Conservation (phyloP, 192 early-diverging fungal genomes). For the Coemansia aciculifera region DNA sequence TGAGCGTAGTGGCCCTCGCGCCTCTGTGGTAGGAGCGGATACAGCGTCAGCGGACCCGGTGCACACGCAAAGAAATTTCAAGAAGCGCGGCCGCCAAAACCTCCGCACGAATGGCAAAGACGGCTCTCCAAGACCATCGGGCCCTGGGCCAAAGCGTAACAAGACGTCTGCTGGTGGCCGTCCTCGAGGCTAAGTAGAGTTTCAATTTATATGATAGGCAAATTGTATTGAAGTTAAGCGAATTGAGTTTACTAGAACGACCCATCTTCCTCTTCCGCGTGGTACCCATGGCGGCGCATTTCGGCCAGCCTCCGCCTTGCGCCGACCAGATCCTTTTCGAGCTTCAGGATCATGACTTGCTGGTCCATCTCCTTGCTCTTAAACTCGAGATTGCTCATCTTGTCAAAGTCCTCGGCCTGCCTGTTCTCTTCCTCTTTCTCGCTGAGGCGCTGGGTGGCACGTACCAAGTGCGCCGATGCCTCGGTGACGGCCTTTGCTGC, state of each 20-base stretch:
- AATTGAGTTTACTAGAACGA: not conserved
- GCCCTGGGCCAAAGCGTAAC: slow-evolving; percentile 19
- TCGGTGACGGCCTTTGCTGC: slow-evolving; percentile 93
- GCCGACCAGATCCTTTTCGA: slow-evolving; percentile 87
- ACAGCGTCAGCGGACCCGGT: not conserved
- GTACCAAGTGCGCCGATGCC: slow-evolving; percentile 86
- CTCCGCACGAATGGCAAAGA: slow-evolving; percentile 20
- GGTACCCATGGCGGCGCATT: slow-evolving; percentile 86
- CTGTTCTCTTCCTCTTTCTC: slow-evolving; percentile 68
- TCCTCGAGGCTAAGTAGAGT: slow-evolving; percentile 15
- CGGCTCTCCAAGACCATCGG: not conserved
- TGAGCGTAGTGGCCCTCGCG: slow-evolving; percentile 7
- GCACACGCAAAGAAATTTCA: slow-evolving; percentile 8
- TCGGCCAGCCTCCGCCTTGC: slow-evolving; percentile 88
- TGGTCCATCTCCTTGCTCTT: slow-evolving; percentile 98
- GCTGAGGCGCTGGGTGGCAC: slow-evolving; percentile 83
- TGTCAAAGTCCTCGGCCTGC: slow-evolving; percentile 61
- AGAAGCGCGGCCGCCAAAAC: slow-evolving; percentile 28
- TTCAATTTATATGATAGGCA: not conserved
- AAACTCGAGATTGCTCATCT: slow-evolving; percentile 87
- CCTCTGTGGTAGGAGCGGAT: not conserved
- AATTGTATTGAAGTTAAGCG: not conserved
- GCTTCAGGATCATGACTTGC: slow-evolving; percentile 93
- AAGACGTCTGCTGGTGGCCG: slow-evolving; percentile 26
- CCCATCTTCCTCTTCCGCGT: slow-evolving; percentile 54